Evolutionary conservation across 495 filamentous ascomycete species (phyloP).

Genomic region (Glonium stellatum): DNA sequence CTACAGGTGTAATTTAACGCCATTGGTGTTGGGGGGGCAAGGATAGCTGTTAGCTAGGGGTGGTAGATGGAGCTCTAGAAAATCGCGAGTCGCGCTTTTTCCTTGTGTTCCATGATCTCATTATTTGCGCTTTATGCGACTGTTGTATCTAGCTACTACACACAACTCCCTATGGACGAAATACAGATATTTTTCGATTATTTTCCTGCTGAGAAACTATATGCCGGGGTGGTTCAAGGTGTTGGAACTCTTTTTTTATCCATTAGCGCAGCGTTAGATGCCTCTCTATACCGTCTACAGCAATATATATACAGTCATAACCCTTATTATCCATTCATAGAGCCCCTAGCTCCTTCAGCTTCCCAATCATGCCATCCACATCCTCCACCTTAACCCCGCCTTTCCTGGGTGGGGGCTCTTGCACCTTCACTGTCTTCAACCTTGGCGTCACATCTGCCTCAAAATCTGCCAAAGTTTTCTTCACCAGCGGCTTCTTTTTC

Average conservation of each 20-base stretch:
- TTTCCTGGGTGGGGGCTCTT: constrained; percentile 81
- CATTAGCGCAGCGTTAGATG: not conserved
- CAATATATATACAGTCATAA: constrained; percentile 4
- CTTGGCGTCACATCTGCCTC: constrained; percentile 65
- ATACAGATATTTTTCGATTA: not conserved
- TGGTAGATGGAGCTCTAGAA: constrained; percentile 1
- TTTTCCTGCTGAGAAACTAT: not conserved
- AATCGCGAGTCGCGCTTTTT: constrained; percentile 9
- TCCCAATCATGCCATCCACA: constrained; percentile 85
- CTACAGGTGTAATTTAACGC: constrained; percentile 25
- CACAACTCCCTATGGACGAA: not conserved
- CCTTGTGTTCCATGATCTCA: constrained; percentile 14
- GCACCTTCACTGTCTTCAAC: constrained; percentile 74
- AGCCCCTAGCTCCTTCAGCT: constrained; percentile 92
- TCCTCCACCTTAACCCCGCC: constrained; percentile 95
- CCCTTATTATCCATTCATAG: constrained; percentile 46
- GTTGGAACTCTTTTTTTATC: not conserved
- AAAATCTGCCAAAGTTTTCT: constrained; percentile 76
- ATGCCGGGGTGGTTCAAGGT: not conserved
- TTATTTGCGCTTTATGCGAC: not conserved
- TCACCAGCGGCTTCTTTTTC: constrained; percentile 97
- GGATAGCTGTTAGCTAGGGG: not conserved
- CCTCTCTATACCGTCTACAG: not conserved
- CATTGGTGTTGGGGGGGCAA: constrained; percentile 15
- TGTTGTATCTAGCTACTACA: not conserved